Percentiles rank a stretch among this genome's conserved stretches.
These are phyloP conservation scores for Aspergillus costaricaensis DNA, from an alignment of 2,329 filamentous ascomycete genomes.

Conservation along the genomic window DNA sequence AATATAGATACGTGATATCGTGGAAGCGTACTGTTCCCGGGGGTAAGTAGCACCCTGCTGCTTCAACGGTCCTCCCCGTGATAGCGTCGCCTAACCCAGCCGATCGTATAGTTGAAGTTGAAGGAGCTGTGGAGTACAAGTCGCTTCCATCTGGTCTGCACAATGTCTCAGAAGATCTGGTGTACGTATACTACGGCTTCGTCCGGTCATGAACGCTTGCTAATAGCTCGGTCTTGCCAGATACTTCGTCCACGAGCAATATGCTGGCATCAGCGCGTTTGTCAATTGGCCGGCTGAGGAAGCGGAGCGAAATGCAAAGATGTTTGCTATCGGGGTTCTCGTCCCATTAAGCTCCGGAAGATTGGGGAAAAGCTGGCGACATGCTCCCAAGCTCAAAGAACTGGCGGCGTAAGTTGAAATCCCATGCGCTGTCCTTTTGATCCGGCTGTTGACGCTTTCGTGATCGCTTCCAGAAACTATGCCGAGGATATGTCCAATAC, in stretches of 20 bases:
- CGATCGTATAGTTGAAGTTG: slow-evolving; percentile 58
- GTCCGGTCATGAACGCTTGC: not conserved
- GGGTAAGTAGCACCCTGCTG: slow-evolving; percentile 50
- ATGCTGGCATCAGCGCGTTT: slow-evolving; percentile 90
- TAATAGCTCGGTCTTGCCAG: slow-evolving; percentile 47
- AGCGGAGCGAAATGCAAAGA: slow-evolving; percentile 80
- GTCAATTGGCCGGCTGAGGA: slow-evolving; percentile 79
- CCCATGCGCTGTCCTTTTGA: not conserved
- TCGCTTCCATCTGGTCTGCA: slow-evolving; percentile 91
- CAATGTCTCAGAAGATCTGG: slow-evolving; percentile 79
- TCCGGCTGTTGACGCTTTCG: slow-evolving; percentile 17
- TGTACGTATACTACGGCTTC: slow-evolving; percentile 43
- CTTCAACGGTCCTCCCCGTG: not conserved
- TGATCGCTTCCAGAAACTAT: slow-evolving; percentile 47
- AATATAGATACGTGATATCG: slow-evolving; percentile 69
- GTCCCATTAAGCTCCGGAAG: slow-evolving; percentile 84
- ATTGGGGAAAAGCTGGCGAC: slow-evolving; percentile 84
- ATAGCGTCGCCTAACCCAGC: slow-evolving; percentile 11
- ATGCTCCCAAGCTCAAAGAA: slow-evolving; percentile 73
- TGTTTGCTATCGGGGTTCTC: slow-evolving; percentile 87
- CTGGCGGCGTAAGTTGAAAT: slow-evolving; percentile 65
- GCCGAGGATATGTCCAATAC: slow-evolving; percentile 66
- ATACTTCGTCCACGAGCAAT: slow-evolving; percentile 85
- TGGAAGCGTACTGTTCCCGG: slow-evolving; percentile 77
- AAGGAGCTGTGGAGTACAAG: slow-evolving; percentile 93